Conservation (phyloP, 768 basidiomycete species). For the Panaeolus papilionaceus region DNA sequence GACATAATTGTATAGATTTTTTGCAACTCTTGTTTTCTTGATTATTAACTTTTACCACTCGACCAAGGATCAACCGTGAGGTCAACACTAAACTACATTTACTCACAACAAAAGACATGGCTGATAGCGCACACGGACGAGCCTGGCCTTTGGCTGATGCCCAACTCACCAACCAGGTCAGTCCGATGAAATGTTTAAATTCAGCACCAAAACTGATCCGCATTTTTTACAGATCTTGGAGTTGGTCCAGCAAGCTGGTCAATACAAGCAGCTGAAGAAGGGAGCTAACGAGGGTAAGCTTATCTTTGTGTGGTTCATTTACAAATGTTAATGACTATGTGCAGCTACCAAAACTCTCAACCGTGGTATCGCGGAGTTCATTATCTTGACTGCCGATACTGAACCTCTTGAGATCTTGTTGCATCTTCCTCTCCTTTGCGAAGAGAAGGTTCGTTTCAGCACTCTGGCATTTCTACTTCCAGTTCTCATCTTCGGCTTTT, state of each 20-base stretch:
- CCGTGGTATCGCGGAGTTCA: constrained; percentile 97
- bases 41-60: constrained; percentile 29
- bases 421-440: constrained; percentile 95
- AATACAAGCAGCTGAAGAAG: constrained; percentile 98
- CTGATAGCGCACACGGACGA: constrained; percentile 76
- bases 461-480: background rate
- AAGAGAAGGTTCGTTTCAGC: constrained; percentile 80
- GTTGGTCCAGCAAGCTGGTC: constrained; percentile 92
- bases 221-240: constrained; percentile 78
- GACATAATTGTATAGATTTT: background rate
- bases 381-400: constrained; percentile 95
- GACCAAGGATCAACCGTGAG: constrained; percentile 96
- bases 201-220: constrained; percentile 7
- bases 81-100: constrained; percentile 49
- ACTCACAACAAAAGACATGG: constrained; percentile 37
- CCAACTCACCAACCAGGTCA: constrained; percentile 87
- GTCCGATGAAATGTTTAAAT: constrained; percentile 28
- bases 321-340: constrained; percentile 2
- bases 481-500: constrained; percentile 12
- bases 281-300: constrained; percentile 94
- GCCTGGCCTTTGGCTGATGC: constrained; percentile 91
- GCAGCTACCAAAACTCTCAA: constrained; percentile 97
- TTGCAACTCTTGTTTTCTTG: background rate
- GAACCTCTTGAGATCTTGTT: constrained; percentile 98
- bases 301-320: background rate